Percentiles rank a stretch among this genome's conserved stretches.
Evolutionary conservation across 2,329 filamentous ascomycete species (phyloP).

Genomic region (Penicillium sp.): DNA sequence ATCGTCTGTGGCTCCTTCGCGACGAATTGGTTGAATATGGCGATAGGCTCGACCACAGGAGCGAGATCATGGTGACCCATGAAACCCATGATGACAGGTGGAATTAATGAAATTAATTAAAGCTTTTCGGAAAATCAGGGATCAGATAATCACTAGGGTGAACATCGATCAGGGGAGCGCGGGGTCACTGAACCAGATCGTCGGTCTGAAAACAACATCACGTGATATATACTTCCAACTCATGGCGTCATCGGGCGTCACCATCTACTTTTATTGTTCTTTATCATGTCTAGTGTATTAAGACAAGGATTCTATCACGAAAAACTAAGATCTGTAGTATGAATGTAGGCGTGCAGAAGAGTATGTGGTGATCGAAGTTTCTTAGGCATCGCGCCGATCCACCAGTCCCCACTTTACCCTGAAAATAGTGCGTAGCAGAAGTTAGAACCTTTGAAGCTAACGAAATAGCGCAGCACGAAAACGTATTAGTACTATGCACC

Average conservation of each 20-base stretch:
- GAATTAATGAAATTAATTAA: neutral
- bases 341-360: too few relatives aligned
- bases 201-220: neutral
- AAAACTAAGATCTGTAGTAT: too few relatives aligned
- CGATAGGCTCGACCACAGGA: constrained; percentile 19
- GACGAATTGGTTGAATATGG: constrained; percentile 20
- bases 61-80: constrained; percentile 14
- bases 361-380: too few relatives aligned
- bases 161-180: neutral
- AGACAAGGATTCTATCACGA: too few relatives aligned
- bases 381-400: too few relatives aligned
- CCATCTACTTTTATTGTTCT: neutral
- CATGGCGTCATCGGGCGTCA: neutral
- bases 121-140: neutral
- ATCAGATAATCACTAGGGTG: neutral
- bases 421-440: too few relatives aligned
- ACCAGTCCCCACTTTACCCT: too few relatives aligned
- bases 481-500: too few relatives aligned
- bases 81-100: constrained; percentile 10
- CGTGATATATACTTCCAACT: neutral
- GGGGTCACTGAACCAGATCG: neutral
- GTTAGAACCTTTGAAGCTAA: too few relatives aligned
- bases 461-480: too few relatives aligned
- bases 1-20: constrained; percentile 43
- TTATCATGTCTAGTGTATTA: too few relatives aligned